A percentile compares a stretch with the other conserved stretches of the same genome.
Evolutionary conservation across 495 filamentous ascomycete genomes (phyloP).

Genomic region (Penicillium ochrochloron): DNA sequence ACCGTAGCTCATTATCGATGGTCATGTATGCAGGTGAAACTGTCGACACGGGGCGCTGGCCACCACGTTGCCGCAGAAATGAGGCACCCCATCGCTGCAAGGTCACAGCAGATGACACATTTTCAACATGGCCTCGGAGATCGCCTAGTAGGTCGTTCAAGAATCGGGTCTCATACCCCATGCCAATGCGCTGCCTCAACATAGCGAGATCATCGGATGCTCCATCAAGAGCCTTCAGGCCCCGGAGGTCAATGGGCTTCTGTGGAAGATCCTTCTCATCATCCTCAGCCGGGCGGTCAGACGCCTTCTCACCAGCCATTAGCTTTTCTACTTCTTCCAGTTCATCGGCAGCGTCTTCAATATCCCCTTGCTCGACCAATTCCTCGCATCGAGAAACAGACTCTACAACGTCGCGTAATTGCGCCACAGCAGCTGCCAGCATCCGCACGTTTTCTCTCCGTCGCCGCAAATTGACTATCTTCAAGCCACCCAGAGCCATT

Average conservation of each 20-base stretch:
- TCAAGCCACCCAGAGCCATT: conserved; percentile 83
- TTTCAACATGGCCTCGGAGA: conserved; percentile 79
- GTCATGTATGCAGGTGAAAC: conserved; percentile 75
- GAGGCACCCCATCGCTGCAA: conserved; percentile 74
- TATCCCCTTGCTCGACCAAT: conserved; percentile 76
- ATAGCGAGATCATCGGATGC: conserved; percentile 75
- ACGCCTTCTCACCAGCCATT: conserved; percentile 66
- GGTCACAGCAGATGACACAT: conserved; percentile 71
- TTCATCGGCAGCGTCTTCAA: conserved; percentile 76
- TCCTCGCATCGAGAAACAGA: conserved; percentile 77
- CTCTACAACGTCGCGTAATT: conserved; percentile 78
- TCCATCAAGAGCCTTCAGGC: conserved; percentile 78
- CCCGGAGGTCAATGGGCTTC: conserved; percentile 69
- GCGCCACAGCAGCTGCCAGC: conserved; percentile 78
- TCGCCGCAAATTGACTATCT: conserved; percentile 81
- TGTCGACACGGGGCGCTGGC: conserved; percentile 66
- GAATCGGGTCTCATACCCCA: conserved; percentile 82
- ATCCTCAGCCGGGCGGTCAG: conserved; percentile 30
- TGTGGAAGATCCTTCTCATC: conserved; percentile 29
- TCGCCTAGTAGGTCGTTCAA: conserved; percentile 78
- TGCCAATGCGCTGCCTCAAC: conserved; percentile 80
- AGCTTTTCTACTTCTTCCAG: conserved; percentile 78
- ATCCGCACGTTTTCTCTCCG: conserved; percentile 84
- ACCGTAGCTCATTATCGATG: conserved; percentile 68
- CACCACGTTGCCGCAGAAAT: conserved; percentile 66